Evolutionary conservation across 345 rosid genomes (phyloP).

Genomic region (Salix arbutifolia): DNA sequence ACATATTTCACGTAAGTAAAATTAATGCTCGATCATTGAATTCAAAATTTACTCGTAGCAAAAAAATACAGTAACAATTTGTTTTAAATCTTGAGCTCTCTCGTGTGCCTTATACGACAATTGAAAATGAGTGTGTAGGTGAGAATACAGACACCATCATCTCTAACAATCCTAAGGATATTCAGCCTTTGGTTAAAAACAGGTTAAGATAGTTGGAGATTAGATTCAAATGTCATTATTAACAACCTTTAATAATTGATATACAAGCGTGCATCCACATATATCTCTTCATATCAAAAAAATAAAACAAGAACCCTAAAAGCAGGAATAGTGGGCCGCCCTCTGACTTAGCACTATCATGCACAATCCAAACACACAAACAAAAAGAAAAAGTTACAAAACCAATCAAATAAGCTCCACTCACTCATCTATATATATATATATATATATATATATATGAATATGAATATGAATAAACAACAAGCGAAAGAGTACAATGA

Average conservation of each 20-base stretch:
- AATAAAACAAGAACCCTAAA: slow-evolving; percentile 31
- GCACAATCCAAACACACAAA: slow-evolving; percentile 20
- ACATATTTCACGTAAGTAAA: no score
- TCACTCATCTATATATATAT: slow-evolving; percentile 4
- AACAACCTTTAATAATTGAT: no score
- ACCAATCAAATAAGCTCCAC: slow-evolving; percentile 36
- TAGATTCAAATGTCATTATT: not conserved
- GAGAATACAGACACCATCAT: not conserved
- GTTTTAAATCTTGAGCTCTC: not conserved
- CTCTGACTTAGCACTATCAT: slow-evolving; percentile 38
- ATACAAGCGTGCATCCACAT: not conserved
- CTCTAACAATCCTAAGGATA: not conserved
- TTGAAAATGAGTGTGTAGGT: not conserved
- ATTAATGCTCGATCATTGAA: no score
- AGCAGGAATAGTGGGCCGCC: slow-evolving; percentile 37
- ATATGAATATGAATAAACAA: slow-evolving; percentile 16
- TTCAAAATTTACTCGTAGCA: not conserved
- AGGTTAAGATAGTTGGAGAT: not conserved
- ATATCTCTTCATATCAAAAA: not conserved
- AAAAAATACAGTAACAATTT: no score
- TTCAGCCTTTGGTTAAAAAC: not conserved
- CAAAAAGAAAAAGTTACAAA: slow-evolving; percentile 18
- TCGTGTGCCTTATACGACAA: not conserved
- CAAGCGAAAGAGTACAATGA: slow-evolving; percentile 16
- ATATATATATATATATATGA: not conserved